A percentile compares a stretch with the other conserved stretches of the same genome.
Conservation (phyloP, 208 protist species). For the Hexamita inflata region DNA sequence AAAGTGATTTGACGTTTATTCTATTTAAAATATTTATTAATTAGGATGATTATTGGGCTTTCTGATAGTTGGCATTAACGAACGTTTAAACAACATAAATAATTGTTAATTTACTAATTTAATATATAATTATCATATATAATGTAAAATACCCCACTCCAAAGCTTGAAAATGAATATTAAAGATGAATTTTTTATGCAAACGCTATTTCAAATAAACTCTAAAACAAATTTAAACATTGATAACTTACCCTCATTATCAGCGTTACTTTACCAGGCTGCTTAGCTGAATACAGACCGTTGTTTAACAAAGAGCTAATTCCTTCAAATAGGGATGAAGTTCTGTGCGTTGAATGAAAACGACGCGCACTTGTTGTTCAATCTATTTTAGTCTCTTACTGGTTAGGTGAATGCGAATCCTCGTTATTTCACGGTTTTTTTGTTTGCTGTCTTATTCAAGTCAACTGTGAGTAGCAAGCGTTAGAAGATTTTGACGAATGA, state of each 20-base stretch:
- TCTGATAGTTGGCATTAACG: no score
- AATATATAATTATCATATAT: background rate
- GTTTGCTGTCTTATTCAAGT: background rate
- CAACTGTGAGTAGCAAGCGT: background rate
- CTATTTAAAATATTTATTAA: no score
- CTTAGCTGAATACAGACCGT: background rate
- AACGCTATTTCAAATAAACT: background rate
- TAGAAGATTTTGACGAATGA: background rate
- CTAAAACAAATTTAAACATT: background rate
- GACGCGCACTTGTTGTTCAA: background rate
- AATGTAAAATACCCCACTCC: no score
- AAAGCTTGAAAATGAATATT: background rate
- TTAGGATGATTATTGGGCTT: no score
- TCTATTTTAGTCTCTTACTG: background rate
- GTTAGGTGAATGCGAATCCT: no score
- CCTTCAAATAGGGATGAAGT: background rate
- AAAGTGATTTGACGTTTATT: no score
- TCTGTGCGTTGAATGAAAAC: background rate
- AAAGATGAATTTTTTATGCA: background rate
- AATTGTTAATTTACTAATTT: background rate
- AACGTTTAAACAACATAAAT: no score
- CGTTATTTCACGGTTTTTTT: background rate
- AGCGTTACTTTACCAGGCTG: background rate
- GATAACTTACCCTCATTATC: background rate
- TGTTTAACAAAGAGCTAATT: background rate